These are phyloP conservation scores for Raffaelea arxii DNA, from an alignment of 2,329 filamentous ascomycete genomes.

Conservation along the genomic window DNA sequence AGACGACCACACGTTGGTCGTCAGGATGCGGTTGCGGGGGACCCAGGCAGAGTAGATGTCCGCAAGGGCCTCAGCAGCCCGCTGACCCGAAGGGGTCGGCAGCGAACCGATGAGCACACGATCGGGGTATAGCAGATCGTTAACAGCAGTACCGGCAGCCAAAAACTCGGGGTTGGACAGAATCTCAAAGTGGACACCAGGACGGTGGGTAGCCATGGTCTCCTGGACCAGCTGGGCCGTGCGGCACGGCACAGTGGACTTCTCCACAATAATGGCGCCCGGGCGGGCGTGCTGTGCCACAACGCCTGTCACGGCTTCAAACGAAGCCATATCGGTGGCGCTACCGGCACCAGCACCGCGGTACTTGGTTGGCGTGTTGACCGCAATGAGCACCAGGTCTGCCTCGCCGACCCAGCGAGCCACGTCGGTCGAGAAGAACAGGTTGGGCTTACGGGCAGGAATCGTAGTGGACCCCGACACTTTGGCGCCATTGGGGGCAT, in stretches of 20 bases:
- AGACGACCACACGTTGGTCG: constrained; percentile 66
- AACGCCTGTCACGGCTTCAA: constrained; percentile 59
- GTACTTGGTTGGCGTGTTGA: constrained; percentile 71
- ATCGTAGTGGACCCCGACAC: constrained; percentile 21
- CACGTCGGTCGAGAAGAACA: constrained; percentile 65
- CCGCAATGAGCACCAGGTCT: constrained; percentile 65
- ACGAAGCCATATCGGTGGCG: constrained; percentile 62
- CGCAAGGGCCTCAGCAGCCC: constrained; percentile 54
- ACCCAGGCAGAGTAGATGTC: constrained; percentile 65
- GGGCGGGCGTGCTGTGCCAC: constrained; percentile 57
- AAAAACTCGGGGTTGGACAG: constrained; percentile 77
- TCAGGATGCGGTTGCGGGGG: constrained; percentile 54
- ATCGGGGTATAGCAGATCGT: constrained; percentile 60
- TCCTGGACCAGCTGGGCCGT: constrained; percentile 61
- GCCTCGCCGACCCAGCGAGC: constrained; percentile 52
- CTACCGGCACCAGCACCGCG: constrained; percentile 59
- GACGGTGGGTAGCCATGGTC: constrained; percentile 50
- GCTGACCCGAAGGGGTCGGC: constrained; percentile 46
- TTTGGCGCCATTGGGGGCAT: constrained; percentile 15
- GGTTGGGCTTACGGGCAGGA: constrained; percentile 46
- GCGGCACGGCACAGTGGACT: constrained; percentile 69
- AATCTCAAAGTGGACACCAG: constrained; percentile 60
- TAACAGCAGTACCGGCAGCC: constrained; percentile 65
- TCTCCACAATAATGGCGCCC: constrained; percentile 69
- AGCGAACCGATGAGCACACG: constrained; percentile 66